Base-by-base conservation (phyloP, 148 eudicot genomes). In the Selenicereus undatus region DNA sequence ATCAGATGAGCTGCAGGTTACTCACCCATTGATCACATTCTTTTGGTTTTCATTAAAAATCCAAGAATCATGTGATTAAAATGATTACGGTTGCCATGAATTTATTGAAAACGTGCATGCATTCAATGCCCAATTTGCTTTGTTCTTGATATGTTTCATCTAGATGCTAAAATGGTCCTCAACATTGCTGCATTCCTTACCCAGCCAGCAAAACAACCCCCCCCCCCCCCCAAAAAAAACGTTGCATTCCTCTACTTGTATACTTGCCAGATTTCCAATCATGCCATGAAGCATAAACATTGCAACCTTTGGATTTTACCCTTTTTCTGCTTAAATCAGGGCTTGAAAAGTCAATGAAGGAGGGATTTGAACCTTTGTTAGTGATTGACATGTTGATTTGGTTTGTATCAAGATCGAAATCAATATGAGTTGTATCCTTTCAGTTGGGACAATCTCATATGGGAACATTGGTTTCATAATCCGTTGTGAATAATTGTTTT, bases 1-100 rank as follows among this genome's bases (percentile, higher is more conserved):
- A 74, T 92, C 92, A 30, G 98, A 92, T 89, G 98, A 94, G 66
- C 98, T 90, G 86, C 97, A 91, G 93, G 98, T 92, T 85, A 76
- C 86, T 91, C 84, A 76, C 85, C 24, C 29, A 68, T 68, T 81
- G 51, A 81, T 81, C 83, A 81, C 68, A 65, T 75, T 70, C 35
- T 81, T 48, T 62, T 69, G 35, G 64, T 26, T 66, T 66, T 27
- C 71, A 66, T n/a, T 66, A 16, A 26, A 60, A 66, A 58, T 76
- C 20, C 35, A n/a, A 22, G 9, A 60, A 20, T 1, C 11, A 17
- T 35, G 36, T 60, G 24, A 54, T 32, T 76, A 32, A 30, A 30
- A 24, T 74, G 22, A 26, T 14, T 50, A 74, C n/a, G 6, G 6
- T n/a, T 64, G 68, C 29, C 27, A 64, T 66, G 3, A 2, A 26